Percentiles rank a stretch among this genome's conserved stretches.
Evolutionary conservation across 257 asterid genomes (phyloP).

Genomic region (Fraxinus pennsylvanica): DNA sequence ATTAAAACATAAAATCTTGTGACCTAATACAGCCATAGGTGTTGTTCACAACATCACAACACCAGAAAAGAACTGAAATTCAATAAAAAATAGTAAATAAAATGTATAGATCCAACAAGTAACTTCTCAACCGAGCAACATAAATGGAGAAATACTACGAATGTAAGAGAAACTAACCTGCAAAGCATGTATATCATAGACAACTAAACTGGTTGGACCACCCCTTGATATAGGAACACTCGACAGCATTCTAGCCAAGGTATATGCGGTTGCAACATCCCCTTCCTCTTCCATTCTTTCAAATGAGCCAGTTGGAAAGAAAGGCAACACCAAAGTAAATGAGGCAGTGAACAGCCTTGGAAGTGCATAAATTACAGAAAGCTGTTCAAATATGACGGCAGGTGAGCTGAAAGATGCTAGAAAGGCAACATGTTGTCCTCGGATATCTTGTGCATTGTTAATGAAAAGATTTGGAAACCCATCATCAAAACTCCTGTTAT

Average conservation of each 20-base stretch:
- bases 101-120: not conserved
- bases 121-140: not conserved
- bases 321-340: slow-evolving; percentile 75
- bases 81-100: not conserved
- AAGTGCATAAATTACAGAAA: slow-evolving; percentile 90
- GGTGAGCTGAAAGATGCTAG: slow-evolving; percentile 96
- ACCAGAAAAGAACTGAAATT: not conserved
- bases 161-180: slow-evolving; percentile 53
- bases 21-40: not conserved
- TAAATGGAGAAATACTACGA: not conserved
- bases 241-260: slow-evolving; percentile 93
- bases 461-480: slow-evolving; percentile 95
- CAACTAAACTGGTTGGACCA: slow-evolving; percentile 91
- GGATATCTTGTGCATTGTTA: slow-evolving; percentile 83
- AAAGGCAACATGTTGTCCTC: slow-evolving; percentile 88
- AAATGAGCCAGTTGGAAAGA: slow-evolving; percentile 92
- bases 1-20: not conserved
- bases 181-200: slow-evolving; percentile 84
- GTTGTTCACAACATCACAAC: not conserved
- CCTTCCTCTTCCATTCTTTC: slow-evolving; percentile 97
- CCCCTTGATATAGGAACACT: slow-evolving; percentile 89
- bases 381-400: slow-evolving; percentile 85
- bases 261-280: slow-evolving; percentile 93
- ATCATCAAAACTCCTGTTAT: slow-evolving; percentile 83
- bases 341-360: slow-evolving; percentile 92